Evolutionary conservation across 768 basidiomycete genomes (phyloP).

Genomic region (Coprinopsis cinerea): DNA sequence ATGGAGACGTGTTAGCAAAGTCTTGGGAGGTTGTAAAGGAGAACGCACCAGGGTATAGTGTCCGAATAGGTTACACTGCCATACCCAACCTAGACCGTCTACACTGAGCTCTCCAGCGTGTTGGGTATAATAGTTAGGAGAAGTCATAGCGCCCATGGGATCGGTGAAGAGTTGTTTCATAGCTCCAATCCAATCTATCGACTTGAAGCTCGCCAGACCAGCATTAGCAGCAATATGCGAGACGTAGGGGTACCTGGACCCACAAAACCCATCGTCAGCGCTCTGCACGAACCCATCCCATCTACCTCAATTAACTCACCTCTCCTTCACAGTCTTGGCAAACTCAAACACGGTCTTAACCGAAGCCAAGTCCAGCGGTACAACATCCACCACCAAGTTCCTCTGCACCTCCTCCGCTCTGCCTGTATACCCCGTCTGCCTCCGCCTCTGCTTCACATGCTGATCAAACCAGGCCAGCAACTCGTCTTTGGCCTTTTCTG

Average conservation of each 20-base stretch:
- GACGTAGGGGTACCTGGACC: slow-evolving; percentile 65
- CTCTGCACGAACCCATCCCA: too few species aligned
- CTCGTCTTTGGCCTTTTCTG: slow-evolving; percentile 52
- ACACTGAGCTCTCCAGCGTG: slow-evolving; percentile 48
- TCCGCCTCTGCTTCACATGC: slow-evolving; percentile 36
- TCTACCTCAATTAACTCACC: slow-evolving; percentile 49
- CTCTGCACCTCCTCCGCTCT: slow-evolving; percentile 53
- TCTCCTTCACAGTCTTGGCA: slow-evolving; percentile 43
- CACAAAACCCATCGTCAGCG: too few species aligned
- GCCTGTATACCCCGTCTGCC: slow-evolving; percentile 35
- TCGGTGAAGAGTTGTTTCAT: slow-evolving; percentile 42
- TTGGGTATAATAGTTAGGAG: slow-evolving; percentile 55
- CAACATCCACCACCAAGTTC: slow-evolving; percentile 55
- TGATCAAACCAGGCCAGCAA: slow-evolving; percentile 50
- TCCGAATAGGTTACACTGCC: slow-evolving; percentile 82
- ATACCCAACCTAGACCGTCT: slow-evolving; percentile 74
- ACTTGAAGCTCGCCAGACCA: slow-evolving; percentile 54
- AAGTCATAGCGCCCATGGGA: slow-evolving; percentile 43
- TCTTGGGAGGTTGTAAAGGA: background rate
- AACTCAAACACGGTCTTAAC: slow-evolving; percentile 59
- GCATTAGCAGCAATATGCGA: slow-evolving; percentile 82
- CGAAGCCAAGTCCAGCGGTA: slow-evolving; percentile 58
- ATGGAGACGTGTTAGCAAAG: background rate
- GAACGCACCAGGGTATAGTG: slow-evolving; percentile 69
- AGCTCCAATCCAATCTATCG: slow-evolving; percentile 44